Evolutionary conservation across 345 rosid species (phyloP).

Genomic region (Eucalyptus regnans): DNA sequence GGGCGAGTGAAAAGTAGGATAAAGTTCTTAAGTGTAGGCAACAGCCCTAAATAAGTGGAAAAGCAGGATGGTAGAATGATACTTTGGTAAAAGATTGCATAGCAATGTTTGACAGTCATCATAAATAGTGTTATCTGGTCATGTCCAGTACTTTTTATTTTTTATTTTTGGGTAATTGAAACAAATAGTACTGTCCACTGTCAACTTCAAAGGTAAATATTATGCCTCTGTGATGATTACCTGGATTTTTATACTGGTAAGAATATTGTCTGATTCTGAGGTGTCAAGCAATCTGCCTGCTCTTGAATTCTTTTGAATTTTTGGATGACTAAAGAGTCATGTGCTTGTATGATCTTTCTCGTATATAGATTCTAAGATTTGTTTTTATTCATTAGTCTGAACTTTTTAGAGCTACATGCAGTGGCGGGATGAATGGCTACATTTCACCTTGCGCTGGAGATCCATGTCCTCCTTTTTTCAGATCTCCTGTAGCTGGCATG

Average conservation of each 20-base stretch:
- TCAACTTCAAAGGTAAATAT: not conserved
- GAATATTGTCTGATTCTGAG: not conserved
- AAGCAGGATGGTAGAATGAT: not conserved
- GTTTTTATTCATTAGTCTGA: constrained; percentile 18
- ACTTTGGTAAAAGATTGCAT: not conserved
- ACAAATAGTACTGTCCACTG: not conserved
- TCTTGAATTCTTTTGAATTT: not conserved
- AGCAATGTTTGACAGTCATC: not conserved
- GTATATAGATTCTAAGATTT: not conserved
- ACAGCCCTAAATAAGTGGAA: not conserved
- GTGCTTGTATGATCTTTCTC: not conserved
- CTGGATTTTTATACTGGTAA: not conserved
- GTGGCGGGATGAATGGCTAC: constrained; percentile 96
- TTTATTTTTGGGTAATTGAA: not conserved
- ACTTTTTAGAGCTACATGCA: constrained; percentile 40
- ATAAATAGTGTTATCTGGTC: not conserved
- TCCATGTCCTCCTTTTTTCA: constrained; percentile 59
- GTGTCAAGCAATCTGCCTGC: not conserved
- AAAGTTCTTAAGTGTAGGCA: not conserved
- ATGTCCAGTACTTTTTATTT: not conserved
- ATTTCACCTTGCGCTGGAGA: constrained; percentile 72
- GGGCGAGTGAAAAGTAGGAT: not conserved
- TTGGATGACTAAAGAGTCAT: not conserved
- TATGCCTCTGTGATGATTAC: not conserved
- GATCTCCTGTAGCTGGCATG: constrained; percentile 72